phyloP scores from a whole-genome alignment of 164 flowering plant genomes.

The Stephania japonica region DNA sequence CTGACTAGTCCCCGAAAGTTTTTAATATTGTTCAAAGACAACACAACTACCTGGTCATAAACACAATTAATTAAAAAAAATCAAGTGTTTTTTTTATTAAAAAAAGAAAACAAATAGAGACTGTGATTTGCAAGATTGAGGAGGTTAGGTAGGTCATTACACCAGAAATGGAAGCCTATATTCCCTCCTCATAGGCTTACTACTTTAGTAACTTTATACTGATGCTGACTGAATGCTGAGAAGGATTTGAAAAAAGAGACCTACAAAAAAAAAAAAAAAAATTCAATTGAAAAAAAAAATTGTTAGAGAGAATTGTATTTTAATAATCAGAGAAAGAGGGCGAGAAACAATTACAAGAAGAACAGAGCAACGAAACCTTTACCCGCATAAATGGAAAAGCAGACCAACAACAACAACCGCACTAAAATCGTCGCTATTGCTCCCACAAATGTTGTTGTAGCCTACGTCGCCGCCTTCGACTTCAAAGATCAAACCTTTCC shows the following conservation, averaged over 20 bases:
- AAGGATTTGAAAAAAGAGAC: slow-evolving; percentile 3
- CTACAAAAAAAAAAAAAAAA: background rate
- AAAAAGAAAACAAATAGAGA: background rate
- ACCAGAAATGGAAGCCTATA: slow-evolving; percentile 1
- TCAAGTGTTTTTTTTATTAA: too few relatives aligned
- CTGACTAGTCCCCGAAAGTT: too few relatives aligned
- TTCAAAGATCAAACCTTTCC: slow-evolving; percentile 33
- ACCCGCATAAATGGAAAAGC: slow-evolving; percentile 15
- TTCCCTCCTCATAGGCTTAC: background rate
- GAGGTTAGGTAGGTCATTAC: background rate
- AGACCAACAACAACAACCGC: background rate
- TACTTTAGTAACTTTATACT: background rate
- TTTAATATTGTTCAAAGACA: too few relatives aligned
- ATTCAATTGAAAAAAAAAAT: too few relatives aligned
- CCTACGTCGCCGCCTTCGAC: background rate
- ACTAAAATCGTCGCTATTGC: background rate
- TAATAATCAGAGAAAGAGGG: too few relatives aligned
- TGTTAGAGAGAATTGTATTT: background rate
- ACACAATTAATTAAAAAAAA: too few relatives aligned
- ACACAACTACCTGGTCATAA: too few relatives aligned
- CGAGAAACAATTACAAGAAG: background rate
- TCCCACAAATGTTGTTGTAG: too few relatives aligned
- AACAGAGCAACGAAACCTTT: slow-evolving; percentile 4
- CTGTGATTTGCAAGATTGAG: background rate
- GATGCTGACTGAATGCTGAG: slow-evolving; percentile 12